These are phyloP conservation scores for Phlebiopsis flavidoalba DNA, from an alignment of 768 basidiomycete genomes.

Conservation along the genomic window DNA sequence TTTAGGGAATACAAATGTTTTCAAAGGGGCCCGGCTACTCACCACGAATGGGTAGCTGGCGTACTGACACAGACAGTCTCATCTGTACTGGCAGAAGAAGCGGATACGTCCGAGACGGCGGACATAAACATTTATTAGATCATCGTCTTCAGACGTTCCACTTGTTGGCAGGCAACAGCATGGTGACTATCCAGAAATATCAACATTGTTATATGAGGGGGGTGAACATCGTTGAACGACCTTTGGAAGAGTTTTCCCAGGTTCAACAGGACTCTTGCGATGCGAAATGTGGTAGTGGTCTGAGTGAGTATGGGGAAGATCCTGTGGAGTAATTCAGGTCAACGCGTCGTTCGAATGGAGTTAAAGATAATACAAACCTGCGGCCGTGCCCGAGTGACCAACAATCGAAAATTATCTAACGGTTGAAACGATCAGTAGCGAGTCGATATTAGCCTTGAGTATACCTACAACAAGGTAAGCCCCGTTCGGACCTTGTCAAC, in stretches of 20 bases:
- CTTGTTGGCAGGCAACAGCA: not conserved
- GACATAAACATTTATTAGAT: not conserved
- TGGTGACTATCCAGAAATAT: not conserved
- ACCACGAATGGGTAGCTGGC: not conserved
- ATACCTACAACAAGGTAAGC: constrained; percentile 16
- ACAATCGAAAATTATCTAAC: constrained; percentile 25
- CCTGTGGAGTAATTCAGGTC: not conserved
- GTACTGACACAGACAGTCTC: not conserved
- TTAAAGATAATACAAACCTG: constrained; percentile 9
- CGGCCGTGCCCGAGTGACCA: constrained; percentile 23
- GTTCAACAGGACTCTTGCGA: not conserved
- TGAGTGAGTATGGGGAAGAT: not conserved
- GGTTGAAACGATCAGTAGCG: too few relatives aligned
- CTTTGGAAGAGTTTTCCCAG: too few relatives aligned
- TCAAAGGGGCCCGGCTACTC: too few relatives aligned
- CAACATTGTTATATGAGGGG: too few relatives aligned
- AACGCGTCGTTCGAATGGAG: too few relatives aligned
- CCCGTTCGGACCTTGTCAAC: constrained; percentile 17
- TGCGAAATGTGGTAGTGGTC: not conserved
- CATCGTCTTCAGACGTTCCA: not conserved
- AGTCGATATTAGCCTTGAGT: not conserved
- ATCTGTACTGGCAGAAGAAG: not conserved
- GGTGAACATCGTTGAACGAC: too few relatives aligned
- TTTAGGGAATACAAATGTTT: too few relatives aligned
- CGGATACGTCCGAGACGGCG: not conserved